These are phyloP conservation scores for Microbotryomycetes sp. DNA, from an alignment of 1,284 basidiomycete genomes.

Conservation along the genomic window DNA sequence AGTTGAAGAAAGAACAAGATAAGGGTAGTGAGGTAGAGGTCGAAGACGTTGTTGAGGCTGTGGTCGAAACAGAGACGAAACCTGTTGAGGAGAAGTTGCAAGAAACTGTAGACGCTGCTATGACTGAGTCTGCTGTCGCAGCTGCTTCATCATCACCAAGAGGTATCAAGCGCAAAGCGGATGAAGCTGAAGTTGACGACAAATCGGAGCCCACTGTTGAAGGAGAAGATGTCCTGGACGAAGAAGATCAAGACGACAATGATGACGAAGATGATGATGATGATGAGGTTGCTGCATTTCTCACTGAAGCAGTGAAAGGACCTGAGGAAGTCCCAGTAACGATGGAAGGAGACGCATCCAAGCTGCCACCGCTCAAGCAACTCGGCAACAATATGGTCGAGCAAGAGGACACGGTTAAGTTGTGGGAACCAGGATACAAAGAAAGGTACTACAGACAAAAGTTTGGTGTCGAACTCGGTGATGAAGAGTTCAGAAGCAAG, in stretches of 20 bases:
- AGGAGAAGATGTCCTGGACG: not conserved
- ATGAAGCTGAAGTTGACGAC: conserved; percentile 43
- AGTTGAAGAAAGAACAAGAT: conserved; percentile 53
- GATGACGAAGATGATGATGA: conserved; percentile 39
- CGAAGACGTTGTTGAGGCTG: conserved; percentile 6
- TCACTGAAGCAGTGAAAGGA: conserved; percentile 22
- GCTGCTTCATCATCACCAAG: conserved; percentile 35
- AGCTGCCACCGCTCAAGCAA: conserved; percentile 45
- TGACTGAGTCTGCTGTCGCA: conserved; percentile 24
- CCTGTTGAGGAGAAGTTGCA: conserved; percentile 13
- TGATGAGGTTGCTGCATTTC: conserved; percentile 38
- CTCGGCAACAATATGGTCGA: conserved; percentile 72
- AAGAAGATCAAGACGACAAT: conserved; percentile 30
- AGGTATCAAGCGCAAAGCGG: conserved; percentile 64
- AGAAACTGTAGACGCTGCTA: conserved; percentile 22
- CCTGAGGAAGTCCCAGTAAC: conserved; percentile 19
- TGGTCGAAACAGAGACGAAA: conserved; percentile 16
- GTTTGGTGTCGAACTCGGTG: conserved; percentile 70
- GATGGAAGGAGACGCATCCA: conserved; percentile 14
- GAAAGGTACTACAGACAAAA: conserved; percentile 94
- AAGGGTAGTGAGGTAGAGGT: not conserved
- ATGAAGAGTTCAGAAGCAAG: conserved; percentile 67
- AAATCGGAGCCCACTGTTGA: no score
- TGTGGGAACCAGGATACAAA: conserved; percentile 92
- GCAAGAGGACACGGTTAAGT: conserved; percentile 87